Evolutionary conservation across 2,329 filamentous ascomycete genomes (phyloP).

Genomic region (Aschersonia sp.): DNA sequence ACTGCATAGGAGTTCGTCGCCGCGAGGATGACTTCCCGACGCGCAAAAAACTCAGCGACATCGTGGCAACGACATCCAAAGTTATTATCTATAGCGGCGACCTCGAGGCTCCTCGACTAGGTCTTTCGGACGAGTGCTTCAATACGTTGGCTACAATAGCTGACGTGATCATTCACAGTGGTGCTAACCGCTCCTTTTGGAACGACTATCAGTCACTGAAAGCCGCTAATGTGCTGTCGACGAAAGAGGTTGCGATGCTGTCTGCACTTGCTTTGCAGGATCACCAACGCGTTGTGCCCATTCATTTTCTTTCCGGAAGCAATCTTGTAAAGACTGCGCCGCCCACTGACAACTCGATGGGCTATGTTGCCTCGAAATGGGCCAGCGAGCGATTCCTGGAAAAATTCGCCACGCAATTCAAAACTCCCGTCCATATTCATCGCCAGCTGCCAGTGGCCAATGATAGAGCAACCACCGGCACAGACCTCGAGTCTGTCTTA

Average conservation of each 20-base stretch:
- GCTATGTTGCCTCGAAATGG: conserved; percentile 20
- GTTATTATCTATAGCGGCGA: conserved; percentile 7
- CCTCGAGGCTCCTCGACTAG: conserved; percentile 14
- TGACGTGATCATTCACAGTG: conserved; percentile 36
- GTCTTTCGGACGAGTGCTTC: conserved; percentile 7
- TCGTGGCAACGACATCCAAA: conserved; percentile 3
- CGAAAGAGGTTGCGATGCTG: conserved; percentile 17
- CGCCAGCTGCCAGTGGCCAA: not conserved
- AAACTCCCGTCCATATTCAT: not conserved
- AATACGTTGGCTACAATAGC: conserved; percentile 5
- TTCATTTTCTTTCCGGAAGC: conserved; percentile 17
- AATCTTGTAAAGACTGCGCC: conserved; percentile 6
- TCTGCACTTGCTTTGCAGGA: conserved; percentile 2
- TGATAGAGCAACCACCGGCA: not conserved
- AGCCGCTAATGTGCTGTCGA: conserved; percentile 19
- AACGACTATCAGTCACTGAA: conserved; percentile 21
- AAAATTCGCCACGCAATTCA: not conserved
- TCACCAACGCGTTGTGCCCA: conserved; percentile 7
- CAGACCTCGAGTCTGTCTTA: not conserved
- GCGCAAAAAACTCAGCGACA: conserved; percentile 9
- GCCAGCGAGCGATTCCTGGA: conserved; percentile 18
- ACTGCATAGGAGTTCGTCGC: conserved; percentile 21
- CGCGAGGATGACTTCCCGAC: conserved; percentile 10
- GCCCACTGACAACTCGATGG: conserved; percentile 10
- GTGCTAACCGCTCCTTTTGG: conserved; percentile 23